phyloP scores from a whole-genome alignment of 2,329 filamentous ascomycete species.

The Claviceps spartinae region DNA sequence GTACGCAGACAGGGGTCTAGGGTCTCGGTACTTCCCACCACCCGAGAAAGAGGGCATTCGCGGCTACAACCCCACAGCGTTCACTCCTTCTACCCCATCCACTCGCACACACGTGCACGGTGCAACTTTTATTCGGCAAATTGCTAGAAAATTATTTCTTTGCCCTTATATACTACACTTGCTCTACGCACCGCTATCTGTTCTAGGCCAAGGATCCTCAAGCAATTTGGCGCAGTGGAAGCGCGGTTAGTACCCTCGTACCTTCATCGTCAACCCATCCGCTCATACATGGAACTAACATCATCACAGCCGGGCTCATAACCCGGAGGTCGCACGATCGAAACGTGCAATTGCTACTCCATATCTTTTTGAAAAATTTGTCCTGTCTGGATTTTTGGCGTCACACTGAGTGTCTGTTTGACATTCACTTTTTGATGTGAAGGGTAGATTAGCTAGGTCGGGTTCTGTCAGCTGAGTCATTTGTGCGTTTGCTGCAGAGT shows the following conservation, averaged over 20 bases:
- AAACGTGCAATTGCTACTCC: conserved; percentile 3
- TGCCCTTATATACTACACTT: background rate
- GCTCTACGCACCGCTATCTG: fast-evolving
- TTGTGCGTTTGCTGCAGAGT: too few relatives aligned
- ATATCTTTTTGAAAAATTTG: background rate
- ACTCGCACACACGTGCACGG: too few relatives aligned
- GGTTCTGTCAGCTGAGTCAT: too few relatives aligned
- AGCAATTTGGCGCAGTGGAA: conserved; percentile 5
- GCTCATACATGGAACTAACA: too few relatives aligned
- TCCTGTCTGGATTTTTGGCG: background rate
- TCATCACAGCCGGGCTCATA: background rate
- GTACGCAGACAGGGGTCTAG: too few relatives aligned
- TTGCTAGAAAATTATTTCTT: background rate
- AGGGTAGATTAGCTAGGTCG: too few relatives aligned
- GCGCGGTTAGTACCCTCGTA: background rate
- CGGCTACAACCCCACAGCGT: too few relatives aligned
- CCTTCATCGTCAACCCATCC: fast-evolving
- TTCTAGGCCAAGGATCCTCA: background rate
- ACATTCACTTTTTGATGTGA: too few relatives aligned
- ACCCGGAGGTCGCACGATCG: conserved; percentile 3
- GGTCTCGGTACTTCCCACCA: too few relatives aligned
- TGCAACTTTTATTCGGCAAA: background rate
- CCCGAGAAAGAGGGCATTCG: too few relatives aligned
- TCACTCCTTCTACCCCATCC: too few relatives aligned
- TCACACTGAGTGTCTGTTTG: too few relatives aligned